Base-by-base conservation (phyloP, 2,329 filamentous ascomycete genomes). In the Stachybotrys elegans region DNA sequence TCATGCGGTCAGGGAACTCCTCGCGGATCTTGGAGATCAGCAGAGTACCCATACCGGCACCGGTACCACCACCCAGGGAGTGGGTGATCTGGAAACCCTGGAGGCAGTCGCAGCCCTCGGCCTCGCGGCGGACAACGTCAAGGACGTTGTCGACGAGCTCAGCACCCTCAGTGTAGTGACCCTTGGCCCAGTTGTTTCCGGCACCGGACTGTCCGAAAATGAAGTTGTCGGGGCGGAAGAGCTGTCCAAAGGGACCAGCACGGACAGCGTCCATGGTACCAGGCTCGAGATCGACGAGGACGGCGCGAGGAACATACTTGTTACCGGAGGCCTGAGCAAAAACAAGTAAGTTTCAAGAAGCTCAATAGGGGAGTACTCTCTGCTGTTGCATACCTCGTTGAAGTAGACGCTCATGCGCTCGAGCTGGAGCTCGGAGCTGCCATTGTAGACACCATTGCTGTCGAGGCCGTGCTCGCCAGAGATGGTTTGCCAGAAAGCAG, bases 101-200 rank as follows among this genome's bases (percentile, higher is more conserved):
- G 54, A 98, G 91, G 83, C 89, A 96, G 82, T 98, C 93, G 69
- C 93, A 97, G 70, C 88, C 89, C 78, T 98, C 93, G 58, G 93
- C 92, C 81, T 98, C 93, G 64, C 93, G 92, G 69, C 93, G 93
- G 67, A 98, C 92, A 57, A 98, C 93, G 69, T 97, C 93, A 60
- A 98, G 84, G 59, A 98, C 93, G 66, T 96, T 82, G 79, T 98
- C 93, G 59, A 98, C 93, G 53, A 97, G 83, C 79, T 98, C 93
- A 59, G 93, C 93, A 83, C 93, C 93, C 79, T 98, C 93, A 56
- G 93, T 98, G 83, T 98, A 98, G 73, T 98, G 93, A 77, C 93
- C 93, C 86, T 97, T 98, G 73, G 93, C 93, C 93, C 93, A 98
- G 85, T 97, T 97, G 89, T 98, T 98, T 76, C 93, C 93, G 71